Evolutionary conservation across 2,329 filamentous ascomycete species (phyloP).

Genomic region (Cercospora canescens): DNA sequence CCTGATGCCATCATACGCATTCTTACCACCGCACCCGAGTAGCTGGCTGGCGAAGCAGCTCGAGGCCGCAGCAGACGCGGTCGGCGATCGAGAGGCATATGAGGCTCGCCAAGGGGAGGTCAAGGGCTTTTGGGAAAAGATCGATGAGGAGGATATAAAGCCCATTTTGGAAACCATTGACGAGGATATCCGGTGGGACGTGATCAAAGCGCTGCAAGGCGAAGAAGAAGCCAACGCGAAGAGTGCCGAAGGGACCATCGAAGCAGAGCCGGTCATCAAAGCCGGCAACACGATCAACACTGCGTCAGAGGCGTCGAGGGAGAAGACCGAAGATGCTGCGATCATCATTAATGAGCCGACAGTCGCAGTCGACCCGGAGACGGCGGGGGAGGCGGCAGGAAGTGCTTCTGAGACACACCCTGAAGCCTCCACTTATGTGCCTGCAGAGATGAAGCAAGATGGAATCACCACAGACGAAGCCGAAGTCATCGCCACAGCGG

Average conservation of each 20-base stretch:
- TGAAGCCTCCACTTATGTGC: conserved; percentile 1
- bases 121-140: conserved; percentile 75
- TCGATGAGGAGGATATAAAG: conserved; percentile 79
- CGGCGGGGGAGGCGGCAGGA: conserved; percentile 2
- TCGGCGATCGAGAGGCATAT: conserved; percentile 69
- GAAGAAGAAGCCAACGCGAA: conserved; percentile 38
- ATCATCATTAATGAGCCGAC: conserved; percentile 33
- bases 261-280: conserved; percentile 37
- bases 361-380: neutral
- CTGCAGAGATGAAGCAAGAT: conserved; percentile 12
- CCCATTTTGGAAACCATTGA: conserved; percentile 63
- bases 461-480: conserved; percentile 7
- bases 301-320: conserved; percentile 18
- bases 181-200: conserved; percentile 62
- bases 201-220: conserved; percentile 61
- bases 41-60: conserved; percentile 82
- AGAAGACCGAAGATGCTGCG: conserved; percentile 34
- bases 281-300: conserved; percentile 16
- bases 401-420: neutral
- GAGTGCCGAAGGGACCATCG: conserved; percentile 34
- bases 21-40: conserved; percentile 87
- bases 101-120: conserved; percentile 73
- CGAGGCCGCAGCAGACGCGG: conserved; percentile 73
- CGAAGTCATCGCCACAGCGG: conserved; percentile 3
- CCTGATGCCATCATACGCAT: conserved; percentile 87